These are phyloP conservation scores for Coemansia sp. DNA, from an alignment of 192 early-diverging fungal species.

Conservation along the genomic window DNA sequence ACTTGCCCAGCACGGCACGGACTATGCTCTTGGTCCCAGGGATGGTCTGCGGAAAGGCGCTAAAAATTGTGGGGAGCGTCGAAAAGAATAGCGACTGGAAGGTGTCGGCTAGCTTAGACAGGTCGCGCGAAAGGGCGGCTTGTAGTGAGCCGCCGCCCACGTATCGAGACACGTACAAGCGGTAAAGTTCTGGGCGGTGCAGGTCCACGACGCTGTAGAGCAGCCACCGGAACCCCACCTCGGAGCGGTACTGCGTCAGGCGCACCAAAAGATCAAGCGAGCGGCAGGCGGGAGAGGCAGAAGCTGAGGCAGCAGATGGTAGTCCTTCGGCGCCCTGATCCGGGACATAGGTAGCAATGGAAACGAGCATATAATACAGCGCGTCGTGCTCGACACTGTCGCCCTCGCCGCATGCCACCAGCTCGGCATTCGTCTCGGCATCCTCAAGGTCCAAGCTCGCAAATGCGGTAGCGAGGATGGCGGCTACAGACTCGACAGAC, in stretches of 20 bases:
- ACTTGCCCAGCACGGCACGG: conserved; percentile 33
- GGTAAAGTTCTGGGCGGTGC: not conserved
- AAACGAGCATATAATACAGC: conserved; percentile 8
- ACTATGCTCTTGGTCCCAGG: conserved; percentile 32
- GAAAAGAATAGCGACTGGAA: conserved; percentile 44
- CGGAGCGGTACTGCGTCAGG: conserved; percentile 20
- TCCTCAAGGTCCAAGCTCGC: conserved; percentile 37
- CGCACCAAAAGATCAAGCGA: conserved; percentile 24
- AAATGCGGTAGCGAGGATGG: conserved; percentile 32
- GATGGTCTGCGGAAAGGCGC: conserved; percentile 34
- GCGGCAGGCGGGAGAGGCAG: not conserved
- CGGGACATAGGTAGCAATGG: not conserved
- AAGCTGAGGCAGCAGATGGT: not conserved
- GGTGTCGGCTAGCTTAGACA: conserved; percentile 47
- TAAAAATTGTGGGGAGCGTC: conserved; percentile 27
- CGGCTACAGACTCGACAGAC: conserved; percentile 39
- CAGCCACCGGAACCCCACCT: conserved; percentile 39
- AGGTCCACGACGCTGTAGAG: conserved; percentile 3
- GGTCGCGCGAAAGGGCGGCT: conserved; percentile 43
- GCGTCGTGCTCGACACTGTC: conserved; percentile 26
- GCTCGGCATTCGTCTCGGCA: conserved; percentile 41
- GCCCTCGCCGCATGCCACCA: conserved; percentile 16
- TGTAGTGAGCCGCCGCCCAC: conserved; percentile 23
- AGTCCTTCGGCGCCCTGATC: not conserved
- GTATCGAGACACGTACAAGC: conserved; percentile 15